A percentile compares a stretch with the other conserved stretches of the same genome.
These are phyloP conservation scores for Physcomitrium patens DNA, from an alignment of 225 moss, liverwort and hornwort species.

Conservation along the genomic window DNA sequence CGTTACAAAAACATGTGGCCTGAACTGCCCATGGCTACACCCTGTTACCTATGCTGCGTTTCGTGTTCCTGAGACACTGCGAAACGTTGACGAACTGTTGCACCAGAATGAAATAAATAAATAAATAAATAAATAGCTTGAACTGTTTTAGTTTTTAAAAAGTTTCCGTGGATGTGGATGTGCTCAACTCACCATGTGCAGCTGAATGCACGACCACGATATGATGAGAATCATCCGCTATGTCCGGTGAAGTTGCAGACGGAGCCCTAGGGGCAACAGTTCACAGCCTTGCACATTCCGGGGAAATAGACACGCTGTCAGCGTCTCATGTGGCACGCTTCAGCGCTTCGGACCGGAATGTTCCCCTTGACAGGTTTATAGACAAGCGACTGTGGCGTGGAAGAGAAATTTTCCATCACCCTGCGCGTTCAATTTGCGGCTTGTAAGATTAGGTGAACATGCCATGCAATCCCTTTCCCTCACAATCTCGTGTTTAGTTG, in stretches of 20 bases:
- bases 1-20: no score
- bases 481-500: background rate
- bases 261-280: slow-evolving; percentile 6
- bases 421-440: background rate
- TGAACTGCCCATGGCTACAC: no score
- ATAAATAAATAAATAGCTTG: no score
- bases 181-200: no score
- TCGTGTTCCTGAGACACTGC: no score
- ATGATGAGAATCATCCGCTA: background rate
- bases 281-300: background rate
- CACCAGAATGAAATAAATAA: no score
- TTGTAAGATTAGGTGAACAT: slow-evolving; percentile 23
- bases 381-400: background rate
- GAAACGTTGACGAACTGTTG: no score
- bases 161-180: no score
- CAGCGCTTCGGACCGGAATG: background rate
- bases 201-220: background rate
- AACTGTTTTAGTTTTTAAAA: no score
- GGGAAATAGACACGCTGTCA: background rate
- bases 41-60: no score
- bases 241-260: background rate
- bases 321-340: background rate
- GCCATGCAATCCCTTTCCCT: background rate
- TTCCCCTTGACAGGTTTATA: background rate
- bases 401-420: background rate